Percentiles rank a stretch among this genome's conserved stretches.
Evolutionary conservation across 306 rosid genomes (phyloP).

Genomic region (Casuarina equisetifolia): DNA sequence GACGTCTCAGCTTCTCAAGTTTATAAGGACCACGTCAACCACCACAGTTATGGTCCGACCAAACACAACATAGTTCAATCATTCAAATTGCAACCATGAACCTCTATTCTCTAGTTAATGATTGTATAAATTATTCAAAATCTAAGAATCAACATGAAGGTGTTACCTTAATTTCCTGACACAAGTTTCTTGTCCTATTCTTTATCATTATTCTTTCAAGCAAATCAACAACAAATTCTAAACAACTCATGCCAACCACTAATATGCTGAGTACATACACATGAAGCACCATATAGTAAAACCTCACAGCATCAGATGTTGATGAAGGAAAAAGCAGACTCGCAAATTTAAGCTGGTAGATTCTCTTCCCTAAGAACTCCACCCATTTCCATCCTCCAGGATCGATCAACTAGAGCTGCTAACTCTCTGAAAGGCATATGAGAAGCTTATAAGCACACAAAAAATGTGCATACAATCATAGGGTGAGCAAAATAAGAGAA

Average conservation of each 20-base stretch:
- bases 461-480: constrained; percentile 1
- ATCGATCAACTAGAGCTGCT: constrained; percentile 65
- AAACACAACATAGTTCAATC: constrained; percentile 9
- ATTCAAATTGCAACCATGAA: not conserved
- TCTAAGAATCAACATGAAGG: not conserved
- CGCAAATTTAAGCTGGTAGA: constrained; percentile 38
- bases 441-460: constrained; percentile 31
- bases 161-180: not conserved
- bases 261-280: constrained; percentile 20
- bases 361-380: constrained; percentile 73
- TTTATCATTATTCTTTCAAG: not conserved
- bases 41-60: constrained; percentile 6
- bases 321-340: constrained; percentile 33
- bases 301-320: constrained; percentile 43
- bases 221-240: not conserved
- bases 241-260: constrained; percentile 15
- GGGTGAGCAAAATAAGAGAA: constrained; percentile 18
- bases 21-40: constrained; percentile 7
- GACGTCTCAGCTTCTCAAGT: not conserved
- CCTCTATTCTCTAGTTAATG: not conserved
- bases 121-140: not conserved
- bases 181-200: not conserved
- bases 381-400: constrained; percentile 96
- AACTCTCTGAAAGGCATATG: constrained; percentile 68
- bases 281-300: constrained; percentile 31